phyloP scores from a whole-genome alignment of 371 early-diverging fungal species.

The Gilbertella persicaria region DNA sequence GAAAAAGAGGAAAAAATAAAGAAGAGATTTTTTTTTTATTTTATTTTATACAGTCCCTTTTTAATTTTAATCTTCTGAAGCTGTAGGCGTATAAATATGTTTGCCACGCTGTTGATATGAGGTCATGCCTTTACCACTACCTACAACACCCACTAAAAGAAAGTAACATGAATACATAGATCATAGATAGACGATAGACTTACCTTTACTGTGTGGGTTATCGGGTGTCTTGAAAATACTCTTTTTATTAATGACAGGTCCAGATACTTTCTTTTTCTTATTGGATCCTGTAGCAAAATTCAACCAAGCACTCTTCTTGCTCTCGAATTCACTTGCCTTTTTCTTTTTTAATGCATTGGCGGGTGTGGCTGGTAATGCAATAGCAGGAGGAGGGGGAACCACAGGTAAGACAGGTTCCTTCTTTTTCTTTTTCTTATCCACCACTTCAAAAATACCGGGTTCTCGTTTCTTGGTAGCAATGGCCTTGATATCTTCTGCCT shows the following conservation, averaged over 20 bases:
- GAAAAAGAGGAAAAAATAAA: conserved; percentile 13
- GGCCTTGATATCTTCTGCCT: conserved; percentile 59
- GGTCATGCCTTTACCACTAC: conserved; percentile 74
- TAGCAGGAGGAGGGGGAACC: too few relatives aligned
- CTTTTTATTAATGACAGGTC: conserved; percentile 60
- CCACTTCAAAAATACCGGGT: conserved; percentile 49
- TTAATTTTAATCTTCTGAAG: conserved; percentile 3
- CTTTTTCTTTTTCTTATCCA: conserved; percentile 26
- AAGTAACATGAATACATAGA: too few relatives aligned
- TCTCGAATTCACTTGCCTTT: conserved; percentile 65
- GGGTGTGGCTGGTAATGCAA: conserved; percentile 18
- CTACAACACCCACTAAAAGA: conserved; percentile 69
- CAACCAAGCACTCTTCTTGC: conserved; percentile 81
- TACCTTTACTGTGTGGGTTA: conserved; percentile 70
- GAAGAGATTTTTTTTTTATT: neutral
- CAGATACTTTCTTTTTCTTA: conserved; percentile 40
- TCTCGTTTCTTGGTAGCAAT: conserved; percentile 38
- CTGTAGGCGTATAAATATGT: conserved; percentile 50
- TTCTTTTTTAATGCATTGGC: conserved; percentile 39
- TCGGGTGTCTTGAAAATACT: conserved; percentile 73
- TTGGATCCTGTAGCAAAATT: conserved; percentile 66
- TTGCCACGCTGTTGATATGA: conserved; percentile 67
- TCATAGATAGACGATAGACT: neutral
- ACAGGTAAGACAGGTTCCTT: neutral
- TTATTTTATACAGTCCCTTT: neutral